Evolutionary conservation across 495 filamentous ascomycete species (phyloP).

Genomic region (Penicillium dipodomyicola): DNA sequence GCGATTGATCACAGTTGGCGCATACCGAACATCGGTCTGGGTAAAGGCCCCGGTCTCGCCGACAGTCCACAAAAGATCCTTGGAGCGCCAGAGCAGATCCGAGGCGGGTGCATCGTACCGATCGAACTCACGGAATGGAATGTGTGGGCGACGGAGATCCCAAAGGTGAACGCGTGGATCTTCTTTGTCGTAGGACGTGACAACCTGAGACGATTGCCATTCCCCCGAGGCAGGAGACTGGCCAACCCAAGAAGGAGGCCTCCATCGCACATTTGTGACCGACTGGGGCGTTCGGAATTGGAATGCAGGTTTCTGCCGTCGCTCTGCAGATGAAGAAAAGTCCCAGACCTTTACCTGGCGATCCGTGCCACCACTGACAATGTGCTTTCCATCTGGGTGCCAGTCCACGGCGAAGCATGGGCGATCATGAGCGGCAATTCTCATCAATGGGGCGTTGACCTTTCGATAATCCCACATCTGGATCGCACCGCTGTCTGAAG

Average conservation of each 20-base stretch:
- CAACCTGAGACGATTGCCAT: slow-evolving; percentile 66
- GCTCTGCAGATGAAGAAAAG: slow-evolving; percentile 70
- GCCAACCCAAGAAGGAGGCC: slow-evolving; percentile 72
- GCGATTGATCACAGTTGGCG: slow-evolving; percentile 70
- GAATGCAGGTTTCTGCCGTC: slow-evolving; percentile 71
- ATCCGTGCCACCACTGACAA: slow-evolving; percentile 81
- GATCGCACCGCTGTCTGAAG: slow-evolving; percentile 80
- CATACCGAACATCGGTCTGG: slow-evolving; percentile 84
- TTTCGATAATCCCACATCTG: slow-evolving; percentile 70
- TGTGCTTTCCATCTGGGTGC: slow-evolving; percentile 92
- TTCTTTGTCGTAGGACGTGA: slow-evolving; percentile 64
- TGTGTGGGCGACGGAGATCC: slow-evolving; percentile 83
- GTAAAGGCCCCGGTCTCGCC: slow-evolving; percentile 79
- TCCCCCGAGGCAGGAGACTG: slow-evolving; percentile 61
- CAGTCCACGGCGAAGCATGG: slow-evolving; percentile 83
- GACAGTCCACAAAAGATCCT: slow-evolving; percentile 88
- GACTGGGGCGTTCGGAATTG: slow-evolving; percentile 62
- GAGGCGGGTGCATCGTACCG: slow-evolving; percentile 67
- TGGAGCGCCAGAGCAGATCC: slow-evolving; percentile 85
- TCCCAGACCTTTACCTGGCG: slow-evolving; percentile 90
- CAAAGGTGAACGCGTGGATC: slow-evolving; percentile 78
- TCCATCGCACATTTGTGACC: slow-evolving; percentile 79
- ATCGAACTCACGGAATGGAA: slow-evolving; percentile 84
- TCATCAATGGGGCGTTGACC: slow-evolving; percentile 56
- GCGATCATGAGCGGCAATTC: slow-evolving; percentile 81